These are phyloP conservation scores for Colletotrichum truncatum DNA, from an alignment of 2,329 filamentous ascomycete genomes.

Conservation along the genomic window DNA sequence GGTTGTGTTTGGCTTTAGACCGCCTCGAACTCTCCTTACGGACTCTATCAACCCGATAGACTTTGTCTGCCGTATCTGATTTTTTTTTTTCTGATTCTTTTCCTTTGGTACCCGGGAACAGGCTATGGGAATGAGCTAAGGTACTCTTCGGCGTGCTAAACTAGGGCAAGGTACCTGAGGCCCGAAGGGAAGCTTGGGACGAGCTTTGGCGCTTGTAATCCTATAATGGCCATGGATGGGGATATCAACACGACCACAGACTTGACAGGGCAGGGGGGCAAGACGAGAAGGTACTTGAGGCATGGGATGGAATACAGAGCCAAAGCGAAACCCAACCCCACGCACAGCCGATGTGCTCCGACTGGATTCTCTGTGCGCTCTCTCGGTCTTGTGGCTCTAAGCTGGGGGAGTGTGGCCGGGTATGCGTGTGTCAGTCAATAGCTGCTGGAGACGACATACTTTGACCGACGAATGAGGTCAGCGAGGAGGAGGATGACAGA, in stretches of 20 bases:
- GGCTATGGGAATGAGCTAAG: neutral
- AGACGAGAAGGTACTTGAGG: neutral
- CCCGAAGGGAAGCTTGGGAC: neutral
- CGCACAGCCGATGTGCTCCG: conserved; percentile 20
- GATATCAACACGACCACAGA: neutral
- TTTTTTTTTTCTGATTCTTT: neutral
- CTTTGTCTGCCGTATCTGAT: neutral
- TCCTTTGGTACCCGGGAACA: neutral
- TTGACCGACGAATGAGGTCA: conserved; percentile 25
- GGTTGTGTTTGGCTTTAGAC: conserved; percentile 27
- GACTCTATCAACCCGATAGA: conserved; percentile 21
- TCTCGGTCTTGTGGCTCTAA: conserved; percentile 14
- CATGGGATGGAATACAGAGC: neutral
- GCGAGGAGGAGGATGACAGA: conserved; percentile 13
- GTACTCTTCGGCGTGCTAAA: conserved; percentile 12
- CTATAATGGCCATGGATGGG: neutral
- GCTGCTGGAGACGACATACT: conserved; percentile 15
- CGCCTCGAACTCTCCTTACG: conserved; percentile 27
- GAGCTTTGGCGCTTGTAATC: neutral
- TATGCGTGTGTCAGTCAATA: conserved; percentile 28
- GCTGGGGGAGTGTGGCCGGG: conserved; percentile 14
- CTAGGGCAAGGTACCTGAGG: conserved; percentile 6
- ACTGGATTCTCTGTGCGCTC: conserved; percentile 24
- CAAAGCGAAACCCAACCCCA: conserved; percentile 27
- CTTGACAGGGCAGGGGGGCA: neutral